A percentile compares a stretch with the other conserved stretches of the same genome.
phyloP scores from a whole-genome alignment of 1,284 basidiomycete genomes.

The Puccinia hordei region DNA sequence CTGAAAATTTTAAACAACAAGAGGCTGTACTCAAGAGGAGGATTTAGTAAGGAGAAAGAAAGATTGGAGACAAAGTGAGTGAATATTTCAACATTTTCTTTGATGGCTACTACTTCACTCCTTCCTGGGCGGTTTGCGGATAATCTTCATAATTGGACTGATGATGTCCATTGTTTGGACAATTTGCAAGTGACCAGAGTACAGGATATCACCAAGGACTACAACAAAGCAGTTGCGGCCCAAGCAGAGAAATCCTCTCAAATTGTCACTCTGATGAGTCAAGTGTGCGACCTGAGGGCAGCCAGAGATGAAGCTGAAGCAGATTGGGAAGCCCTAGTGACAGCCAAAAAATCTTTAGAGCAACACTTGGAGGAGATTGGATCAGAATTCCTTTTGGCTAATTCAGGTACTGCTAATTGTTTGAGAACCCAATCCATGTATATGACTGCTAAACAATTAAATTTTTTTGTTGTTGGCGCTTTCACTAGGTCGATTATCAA shows the following conservation, averaged over 20 bases:
- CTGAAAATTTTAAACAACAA: slow-evolving; percentile 74
- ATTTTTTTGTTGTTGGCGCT: not conserved
- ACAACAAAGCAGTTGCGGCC: slow-evolving; percentile 71
- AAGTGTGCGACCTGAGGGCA: slow-evolving; percentile 77
- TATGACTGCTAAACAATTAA: not conserved
- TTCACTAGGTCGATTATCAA: slow-evolving; percentile 61
- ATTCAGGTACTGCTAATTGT: slow-evolving; percentile 60
- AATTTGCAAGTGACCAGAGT: slow-evolving; percentile 60
- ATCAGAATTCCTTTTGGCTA: slow-evolving; percentile 71
- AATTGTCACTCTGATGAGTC: slow-evolving; percentile 77
- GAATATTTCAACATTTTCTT: slow-evolving; percentile 69
- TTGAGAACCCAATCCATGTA: not conserved
- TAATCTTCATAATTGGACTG: not conserved
- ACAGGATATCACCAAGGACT: slow-evolving; percentile 72
- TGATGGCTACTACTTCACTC: slow-evolving; percentile 77
- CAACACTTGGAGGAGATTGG: slow-evolving; percentile 77
- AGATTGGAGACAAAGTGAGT: slow-evolving; percentile 71
- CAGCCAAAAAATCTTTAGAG: slow-evolving; percentile 76
- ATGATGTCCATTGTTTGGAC: not conserved
- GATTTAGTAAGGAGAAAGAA: slow-evolving; percentile 83
- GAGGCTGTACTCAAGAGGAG: slow-evolving; percentile 72
- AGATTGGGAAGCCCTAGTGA: slow-evolving; percentile 74
- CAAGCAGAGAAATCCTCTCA: slow-evolving; percentile 79
- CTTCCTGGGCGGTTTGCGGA: slow-evolving; percentile 71
- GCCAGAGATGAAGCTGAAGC: slow-evolving; percentile 82